Percentiles rank a stretch among this genome's conserved stretches.
Evolutionary conservation across 164 flowering plant genomes (phyloP).

Genomic region (Protea cynaroides): DNA sequence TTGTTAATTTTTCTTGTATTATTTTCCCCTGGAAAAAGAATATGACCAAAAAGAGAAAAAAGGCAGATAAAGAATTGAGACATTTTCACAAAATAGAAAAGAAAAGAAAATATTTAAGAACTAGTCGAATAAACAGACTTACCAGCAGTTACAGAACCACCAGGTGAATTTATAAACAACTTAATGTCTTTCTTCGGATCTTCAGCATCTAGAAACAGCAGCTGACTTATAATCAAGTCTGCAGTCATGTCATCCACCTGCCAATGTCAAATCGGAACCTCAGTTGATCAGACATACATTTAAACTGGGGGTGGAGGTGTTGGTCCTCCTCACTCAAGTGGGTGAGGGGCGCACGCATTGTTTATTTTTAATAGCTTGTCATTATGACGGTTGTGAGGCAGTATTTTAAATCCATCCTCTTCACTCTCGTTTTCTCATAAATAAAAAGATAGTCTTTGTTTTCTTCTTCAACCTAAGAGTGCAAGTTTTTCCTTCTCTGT

Average conservation of each 20-base stretch:
- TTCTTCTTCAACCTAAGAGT: no score
- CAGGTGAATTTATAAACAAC: slow-evolving; percentile 85
- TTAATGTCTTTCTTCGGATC: slow-evolving; percentile 71
- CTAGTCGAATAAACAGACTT: slow-evolving; percentile 9
- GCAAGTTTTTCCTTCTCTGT: no score
- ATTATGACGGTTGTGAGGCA: no score
- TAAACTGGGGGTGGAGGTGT: not conserved
- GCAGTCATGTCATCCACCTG: slow-evolving; percentile 86
- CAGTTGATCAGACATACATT: not conserved
- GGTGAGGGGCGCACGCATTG: no score
- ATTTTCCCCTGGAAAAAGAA: no score
- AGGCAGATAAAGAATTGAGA: not conserved
- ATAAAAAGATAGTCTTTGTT: no score
- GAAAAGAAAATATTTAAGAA: not conserved
- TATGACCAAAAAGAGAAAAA: not conserved
- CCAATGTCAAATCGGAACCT: slow-evolving; percentile 6
- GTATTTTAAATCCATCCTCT: no score
- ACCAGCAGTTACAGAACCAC: slow-evolving; percentile 93
- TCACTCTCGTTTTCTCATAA: no score
- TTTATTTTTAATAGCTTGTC: no score
- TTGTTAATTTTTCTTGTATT: no score
- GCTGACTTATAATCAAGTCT: slow-evolving; percentile 79
- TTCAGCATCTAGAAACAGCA: slow-evolving; percentile 84
- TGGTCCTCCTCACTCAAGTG: no score
- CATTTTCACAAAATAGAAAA: no score